Percentiles rank a stretch among this genome's conserved stretches.
Conservation (phyloP, 495 filamentous ascomycete species). For the Lichenothelia convexa region DNA sequence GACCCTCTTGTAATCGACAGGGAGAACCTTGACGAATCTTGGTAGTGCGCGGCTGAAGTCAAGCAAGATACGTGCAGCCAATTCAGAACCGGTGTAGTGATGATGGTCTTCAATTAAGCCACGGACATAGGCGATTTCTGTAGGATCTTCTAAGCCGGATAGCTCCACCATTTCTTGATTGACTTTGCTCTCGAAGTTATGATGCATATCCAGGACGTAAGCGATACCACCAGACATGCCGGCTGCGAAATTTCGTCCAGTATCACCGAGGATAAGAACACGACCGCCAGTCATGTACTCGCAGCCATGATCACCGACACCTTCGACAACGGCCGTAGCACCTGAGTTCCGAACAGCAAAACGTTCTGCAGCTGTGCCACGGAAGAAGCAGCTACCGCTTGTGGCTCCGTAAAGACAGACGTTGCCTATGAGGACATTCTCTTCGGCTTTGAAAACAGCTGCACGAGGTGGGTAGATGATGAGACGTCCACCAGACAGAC, state of each 20-base stretch:
- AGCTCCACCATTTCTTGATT: constrained; percentile 98
- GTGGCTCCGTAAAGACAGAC: constrained; percentile 97
- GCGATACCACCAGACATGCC: constrained; percentile 99
- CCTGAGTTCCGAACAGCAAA: constrained; percentile 98
- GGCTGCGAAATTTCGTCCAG: constrained; percentile 97
- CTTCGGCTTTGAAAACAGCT: constrained; percentile 91
- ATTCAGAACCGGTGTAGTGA: constrained; percentile 95
- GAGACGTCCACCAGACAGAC: constrained; percentile 83
- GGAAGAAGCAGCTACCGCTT: constrained; percentile 88
- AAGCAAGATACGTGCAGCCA: constrained; percentile 86
- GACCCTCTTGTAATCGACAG: constrained; percentile 94
- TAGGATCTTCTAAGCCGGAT: constrained; percentile 67
- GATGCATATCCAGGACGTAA: constrained; percentile 82
- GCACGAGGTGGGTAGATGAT: constrained; percentile 92
- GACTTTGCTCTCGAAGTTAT: constrained; percentile 86
- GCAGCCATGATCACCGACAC: constrained; percentile 93
- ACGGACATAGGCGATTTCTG: constrained; percentile 85
- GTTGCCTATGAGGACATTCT: constrained; percentile 93
- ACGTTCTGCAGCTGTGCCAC: constrained; percentile 89
- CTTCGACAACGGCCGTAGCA: constrained; percentile 90
- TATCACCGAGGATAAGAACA: constrained; percentile 72
- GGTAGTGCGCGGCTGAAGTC: constrained; percentile 90
- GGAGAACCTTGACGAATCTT: constrained; percentile 86
- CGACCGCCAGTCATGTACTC: constrained; percentile 99
- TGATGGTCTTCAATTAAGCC: constrained; percentile 96